phyloP scores from a whole-genome alignment of 2,329 filamentous ascomycete genomes.

The Penicillium sp. region DNA sequence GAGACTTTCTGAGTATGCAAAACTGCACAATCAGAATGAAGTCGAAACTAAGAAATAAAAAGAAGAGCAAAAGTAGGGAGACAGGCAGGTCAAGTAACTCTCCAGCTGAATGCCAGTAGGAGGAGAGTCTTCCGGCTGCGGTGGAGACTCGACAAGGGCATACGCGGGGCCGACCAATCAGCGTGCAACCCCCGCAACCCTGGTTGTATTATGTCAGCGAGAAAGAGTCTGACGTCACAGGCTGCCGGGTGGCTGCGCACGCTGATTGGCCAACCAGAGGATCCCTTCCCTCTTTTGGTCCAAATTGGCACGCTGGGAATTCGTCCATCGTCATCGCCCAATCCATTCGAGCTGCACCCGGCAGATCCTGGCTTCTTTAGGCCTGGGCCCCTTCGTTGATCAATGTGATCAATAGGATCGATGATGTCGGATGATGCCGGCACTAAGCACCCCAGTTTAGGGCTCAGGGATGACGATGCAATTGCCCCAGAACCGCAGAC shows the following conservation, averaged over 20 bases:
- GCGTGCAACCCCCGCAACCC: conserved; percentile 8
- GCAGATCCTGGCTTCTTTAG: not conserved
- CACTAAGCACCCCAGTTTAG: not conserved
- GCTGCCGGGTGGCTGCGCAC: not conserved
- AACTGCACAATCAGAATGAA: not conserved
- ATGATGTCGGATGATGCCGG: not conserved
- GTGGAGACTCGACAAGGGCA: conserved; percentile 4
- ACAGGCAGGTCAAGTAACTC: conserved; percentile 1
- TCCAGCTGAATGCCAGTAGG: conserved; percentile 11
- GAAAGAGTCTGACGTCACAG: conserved; percentile 17
- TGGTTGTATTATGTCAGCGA: conserved; percentile 5
- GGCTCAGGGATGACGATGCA: conserved; percentile 25
- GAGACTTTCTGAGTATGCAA: not conserved
- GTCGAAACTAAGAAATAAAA: not conserved
- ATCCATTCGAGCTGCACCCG: not conserved
- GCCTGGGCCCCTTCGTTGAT: not conserved
- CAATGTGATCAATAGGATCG: not conserved
- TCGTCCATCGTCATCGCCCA: conserved; percentile 5
- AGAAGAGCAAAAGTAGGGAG: too few species aligned
- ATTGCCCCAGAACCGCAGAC: conserved; percentile 92
- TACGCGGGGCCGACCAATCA: conserved; percentile 17
- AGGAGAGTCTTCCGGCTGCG: conserved; percentile 19
- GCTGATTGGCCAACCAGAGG: not conserved
- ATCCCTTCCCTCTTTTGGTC: not conserved
- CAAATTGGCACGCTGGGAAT: not conserved